Base-by-base conservation (phyloP, 179 eudicot species). In the Spergularia azorica region DNA sequence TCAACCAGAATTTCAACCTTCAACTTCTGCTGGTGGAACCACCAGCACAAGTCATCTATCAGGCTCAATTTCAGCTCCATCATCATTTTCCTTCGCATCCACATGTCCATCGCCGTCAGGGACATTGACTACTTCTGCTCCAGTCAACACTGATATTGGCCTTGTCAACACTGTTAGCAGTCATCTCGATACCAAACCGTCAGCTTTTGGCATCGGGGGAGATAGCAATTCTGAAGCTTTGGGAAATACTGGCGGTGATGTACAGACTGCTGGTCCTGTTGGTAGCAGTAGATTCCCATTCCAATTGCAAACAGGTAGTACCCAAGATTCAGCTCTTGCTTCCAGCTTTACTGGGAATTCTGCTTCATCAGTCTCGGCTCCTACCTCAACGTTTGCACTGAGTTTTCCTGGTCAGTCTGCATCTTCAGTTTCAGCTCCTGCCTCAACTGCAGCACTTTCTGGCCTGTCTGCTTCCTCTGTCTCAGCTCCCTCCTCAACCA, bases 201-300 rank as follows among this genome's bases (percentile, higher is more conserved):
- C 79, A 70, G 80, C 81, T 18, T 55, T 46, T 61, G 63, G 83
- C 21, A 81, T 67, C 67, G 51, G 69, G 11, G 87, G 83, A 71
- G 89, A 65, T 54, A 76, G 79, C 60, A 52, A 74, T 77, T 86
- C 88, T 72, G 61, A 80, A 17, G 43, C 82, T 62, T 60, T 84
- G 51, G 75, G 83, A 16, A 65, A 81, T 74, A 62, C 79, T 50
- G 74, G 64, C 76, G 50, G 26, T 43, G 72, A 79, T 58, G 56
- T 80, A 11, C 88, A 76, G 79, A 66, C 77, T 65, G 80, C 86
- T 68, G 78, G 77, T 57, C 18, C 85, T 57, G 64, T 82, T 75
- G 64, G 72, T 63, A 72, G 71, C 38, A 82, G 39, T 57, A 43
- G 54, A 52, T 2, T 7, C 3, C 2, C 74, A 15, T 71, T 36